Evolutionary conservation across 345 rosid species (phyloP).

Genomic region (Excoecaria cochinchinensis): DNA sequence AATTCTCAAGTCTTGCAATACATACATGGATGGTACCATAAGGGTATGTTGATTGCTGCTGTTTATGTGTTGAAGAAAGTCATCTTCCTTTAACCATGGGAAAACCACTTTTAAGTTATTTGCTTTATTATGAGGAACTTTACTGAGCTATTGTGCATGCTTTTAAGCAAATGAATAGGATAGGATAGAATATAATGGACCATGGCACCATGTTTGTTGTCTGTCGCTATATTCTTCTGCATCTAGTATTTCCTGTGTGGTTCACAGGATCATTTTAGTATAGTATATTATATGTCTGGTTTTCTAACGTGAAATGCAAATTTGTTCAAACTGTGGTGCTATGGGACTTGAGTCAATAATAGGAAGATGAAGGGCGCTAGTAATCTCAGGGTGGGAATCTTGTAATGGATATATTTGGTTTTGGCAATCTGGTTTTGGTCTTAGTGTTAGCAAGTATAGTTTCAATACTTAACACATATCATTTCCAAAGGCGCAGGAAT

Average conservation of each 20-base stretch:
- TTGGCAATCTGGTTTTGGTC: background rate
- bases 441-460: background rate
- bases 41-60: background rate
- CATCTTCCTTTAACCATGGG: background rate
- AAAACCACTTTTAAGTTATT: constrained; percentile 1
- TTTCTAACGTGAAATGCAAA: background rate
- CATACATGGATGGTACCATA: background rate
- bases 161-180: background rate
- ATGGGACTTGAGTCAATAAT: background rate
- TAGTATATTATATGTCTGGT: background rate
- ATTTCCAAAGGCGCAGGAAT: background rate
- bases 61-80: background rate
- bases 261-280: background rate
- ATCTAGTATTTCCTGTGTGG: background rate
- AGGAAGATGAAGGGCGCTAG: background rate
- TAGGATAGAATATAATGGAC: background rate
- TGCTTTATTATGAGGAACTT: background rate
- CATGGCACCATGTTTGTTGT: background rate
- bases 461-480: background rate
- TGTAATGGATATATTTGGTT: background rate
- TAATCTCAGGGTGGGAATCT: background rate
- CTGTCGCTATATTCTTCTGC: background rate
- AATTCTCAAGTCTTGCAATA: background rate
- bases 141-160: constrained; percentile 5
- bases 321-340: background rate